phyloP scores from a whole-genome alignment of 805 yeast genomes.

The Nakazawaea ishiwadae region DNA sequence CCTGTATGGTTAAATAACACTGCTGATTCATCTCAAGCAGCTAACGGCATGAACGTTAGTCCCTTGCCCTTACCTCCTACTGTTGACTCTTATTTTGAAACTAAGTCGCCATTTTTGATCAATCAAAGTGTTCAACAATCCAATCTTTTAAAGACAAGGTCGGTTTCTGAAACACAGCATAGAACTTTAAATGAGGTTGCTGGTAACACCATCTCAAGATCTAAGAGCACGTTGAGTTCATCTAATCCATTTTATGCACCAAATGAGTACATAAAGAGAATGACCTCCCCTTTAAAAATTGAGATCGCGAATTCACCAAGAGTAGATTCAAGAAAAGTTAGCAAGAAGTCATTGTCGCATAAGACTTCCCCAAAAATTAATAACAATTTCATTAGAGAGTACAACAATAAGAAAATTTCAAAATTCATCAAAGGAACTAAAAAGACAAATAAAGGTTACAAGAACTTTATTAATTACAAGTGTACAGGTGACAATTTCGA shows the following conservation, averaged over 20 bases:
- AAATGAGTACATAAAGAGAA: neutral
- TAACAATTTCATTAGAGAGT: conserved; percentile 9
- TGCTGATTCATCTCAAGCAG: neutral
- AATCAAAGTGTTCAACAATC: neutral
- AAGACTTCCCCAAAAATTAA: neutral
- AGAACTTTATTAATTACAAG: conserved; percentile 13
- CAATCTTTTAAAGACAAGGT: conserved; percentile 2
- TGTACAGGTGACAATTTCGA: conserved; percentile 9
- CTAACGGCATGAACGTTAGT: neutral
- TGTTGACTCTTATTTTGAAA: neutral
- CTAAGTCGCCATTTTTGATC: neutral
- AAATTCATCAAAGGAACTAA: conserved; percentile 11
- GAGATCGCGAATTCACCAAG: neutral
- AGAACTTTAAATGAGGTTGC: conserved; percentile 6
- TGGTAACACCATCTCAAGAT: neutral
- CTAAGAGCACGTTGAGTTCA: neutral
- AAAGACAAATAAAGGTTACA: conserved; percentile 13
- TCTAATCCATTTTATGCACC: neutral
- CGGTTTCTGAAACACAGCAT: neutral
- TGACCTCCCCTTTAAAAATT: neutral
- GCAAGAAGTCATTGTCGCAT: neutral
- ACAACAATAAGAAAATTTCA: conserved; percentile 5
- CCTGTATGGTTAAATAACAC: neutral
- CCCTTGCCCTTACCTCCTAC: no score
- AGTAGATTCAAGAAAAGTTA: neutral